Percentiles rank a stretch among this genome's conserved stretches.
Conservation (phyloP, 73 alveolate species). For the Halteria grandinella region DNA sequence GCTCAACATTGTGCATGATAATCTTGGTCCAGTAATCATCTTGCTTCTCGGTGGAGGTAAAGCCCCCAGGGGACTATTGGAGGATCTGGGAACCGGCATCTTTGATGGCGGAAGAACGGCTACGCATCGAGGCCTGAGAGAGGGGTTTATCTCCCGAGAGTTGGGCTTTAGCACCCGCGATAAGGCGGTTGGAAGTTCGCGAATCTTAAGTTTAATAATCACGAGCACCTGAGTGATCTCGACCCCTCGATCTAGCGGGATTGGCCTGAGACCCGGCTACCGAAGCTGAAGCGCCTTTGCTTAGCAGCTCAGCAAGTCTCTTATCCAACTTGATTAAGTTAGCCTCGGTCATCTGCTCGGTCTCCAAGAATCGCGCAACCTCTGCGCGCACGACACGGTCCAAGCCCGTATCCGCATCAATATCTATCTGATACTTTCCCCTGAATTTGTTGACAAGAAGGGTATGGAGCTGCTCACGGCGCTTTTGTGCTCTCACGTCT, state of each 20-base stretch:
- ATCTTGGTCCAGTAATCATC: constrained; percentile 42
- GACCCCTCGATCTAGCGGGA: not conserved
- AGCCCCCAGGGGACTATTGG: not conserved
- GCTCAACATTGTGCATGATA: constrained; percentile 28
- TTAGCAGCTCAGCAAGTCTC: constrained; percentile 5
- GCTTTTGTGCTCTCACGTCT: no score
- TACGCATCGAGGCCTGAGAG: no score
- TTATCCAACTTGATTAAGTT: constrained; percentile 22
- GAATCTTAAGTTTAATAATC: not conserved
- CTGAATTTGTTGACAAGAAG: not conserved
- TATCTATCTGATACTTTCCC: not conserved
- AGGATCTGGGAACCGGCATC: constrained; percentile 15
- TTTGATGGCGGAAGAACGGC: constrained; percentile 15
- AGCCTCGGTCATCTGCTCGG: constrained; percentile 29
- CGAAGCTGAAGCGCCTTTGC: no score
- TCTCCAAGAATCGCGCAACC: constrained; percentile 14
- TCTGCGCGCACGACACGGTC: not conserved
- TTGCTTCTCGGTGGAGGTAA: not conserved
- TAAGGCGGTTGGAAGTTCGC: not conserved
- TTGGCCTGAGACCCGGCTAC: not conserved
- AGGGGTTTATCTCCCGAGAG: no score
- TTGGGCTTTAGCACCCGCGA: not conserved
- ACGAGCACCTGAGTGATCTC: not conserved
- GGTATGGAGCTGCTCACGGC: constrained; percentile 19
- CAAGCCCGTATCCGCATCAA: not conserved